phyloP scores from a whole-genome alignment of 140 eudicot genomes.

The Oenanthe javanica region DNA sequence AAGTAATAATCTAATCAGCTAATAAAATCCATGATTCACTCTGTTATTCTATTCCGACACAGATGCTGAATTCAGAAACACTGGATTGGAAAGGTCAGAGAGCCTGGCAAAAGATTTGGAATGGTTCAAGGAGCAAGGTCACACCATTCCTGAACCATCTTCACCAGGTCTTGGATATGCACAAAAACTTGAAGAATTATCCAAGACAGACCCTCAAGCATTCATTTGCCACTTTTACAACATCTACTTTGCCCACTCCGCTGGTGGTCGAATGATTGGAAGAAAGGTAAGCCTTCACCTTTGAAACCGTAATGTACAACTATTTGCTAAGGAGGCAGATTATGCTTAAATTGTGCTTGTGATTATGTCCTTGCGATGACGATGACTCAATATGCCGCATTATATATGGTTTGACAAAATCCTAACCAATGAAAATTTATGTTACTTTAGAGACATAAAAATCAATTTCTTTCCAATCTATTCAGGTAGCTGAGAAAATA shows the following conservation, averaged over 20 bases:
- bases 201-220: slow-evolving; percentile 86
- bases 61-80: slow-evolving; percentile 94
- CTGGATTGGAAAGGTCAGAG: slow-evolving; percentile 83
- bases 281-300: slow-evolving; percentile 47
- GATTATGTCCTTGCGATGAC: neutral
- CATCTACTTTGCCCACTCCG: slow-evolving; percentile 87
- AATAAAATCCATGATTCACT: neutral
- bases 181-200: slow-evolving; percentile 54
- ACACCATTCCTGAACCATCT: slow-evolving; percentile 84
- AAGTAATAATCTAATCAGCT: neutral
- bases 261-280: slow-evolving; percentile 99
- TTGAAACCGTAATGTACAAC: neutral
- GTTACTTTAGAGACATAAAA: neutral
- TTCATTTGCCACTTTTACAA: slow-evolving; percentile 93
- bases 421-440: neutral
- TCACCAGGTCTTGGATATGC: slow-evolving; percentile 68
- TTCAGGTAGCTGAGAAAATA: slow-evolving; percentile 70
- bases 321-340: neutral
- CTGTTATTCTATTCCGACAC: neutral
- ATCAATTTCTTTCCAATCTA: neutral
- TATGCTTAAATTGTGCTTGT: neutral
- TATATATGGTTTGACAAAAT: neutral
- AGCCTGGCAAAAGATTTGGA: slow-evolving; percentile 70
- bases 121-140: slow-evolving; percentile 81
- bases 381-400: neutral